These are phyloP conservation scores for Samsoniella hepiali DNA, from an alignment of 2,329 filamentous ascomycete genomes.

Conservation along the genomic window DNA sequence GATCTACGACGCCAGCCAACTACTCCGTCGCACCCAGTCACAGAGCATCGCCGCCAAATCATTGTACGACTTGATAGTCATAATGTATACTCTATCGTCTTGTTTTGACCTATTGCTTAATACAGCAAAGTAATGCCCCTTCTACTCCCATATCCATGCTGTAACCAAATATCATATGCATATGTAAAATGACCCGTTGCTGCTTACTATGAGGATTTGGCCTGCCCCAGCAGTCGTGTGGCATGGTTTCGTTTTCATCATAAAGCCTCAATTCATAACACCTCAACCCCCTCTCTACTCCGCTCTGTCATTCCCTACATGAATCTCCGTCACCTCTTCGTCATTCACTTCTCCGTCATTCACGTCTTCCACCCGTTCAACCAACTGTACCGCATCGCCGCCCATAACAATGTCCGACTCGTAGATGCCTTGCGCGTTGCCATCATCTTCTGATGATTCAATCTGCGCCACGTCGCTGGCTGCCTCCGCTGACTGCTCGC, in stretches of 20 bases:
- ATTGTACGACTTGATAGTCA: background rate
- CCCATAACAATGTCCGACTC: constrained; percentile 25
- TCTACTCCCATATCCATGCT: constrained; percentile 15
- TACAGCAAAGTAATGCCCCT: background rate
- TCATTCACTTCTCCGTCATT: constrained; percentile 23
- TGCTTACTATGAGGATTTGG: background rate
- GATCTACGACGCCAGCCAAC: background rate
- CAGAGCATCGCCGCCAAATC: background rate
- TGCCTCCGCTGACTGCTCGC: constrained; percentile 35
- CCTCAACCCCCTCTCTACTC: background rate
- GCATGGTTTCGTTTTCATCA: background rate
- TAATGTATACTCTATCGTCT: background rate
- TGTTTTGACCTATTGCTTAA: background rate
- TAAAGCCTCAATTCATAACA: background rate
- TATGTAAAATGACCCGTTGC: background rate
- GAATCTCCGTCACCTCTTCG: constrained; percentile 47
- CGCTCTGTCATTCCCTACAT: constrained; percentile 40
- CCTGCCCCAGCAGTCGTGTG: background rate
- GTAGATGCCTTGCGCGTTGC: constrained; percentile 23
- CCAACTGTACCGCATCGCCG: constrained; percentile 37
- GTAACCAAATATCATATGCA: constrained; percentile 10
- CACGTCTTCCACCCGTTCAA: constrained; percentile 17
- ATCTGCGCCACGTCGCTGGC: constrained; percentile 44
- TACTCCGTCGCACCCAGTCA: background rate
- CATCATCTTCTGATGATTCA: constrained; percentile 38